phyloP scores from a whole-genome alignment of 179 eudicot species.

The Nepenthes alata region DNA sequence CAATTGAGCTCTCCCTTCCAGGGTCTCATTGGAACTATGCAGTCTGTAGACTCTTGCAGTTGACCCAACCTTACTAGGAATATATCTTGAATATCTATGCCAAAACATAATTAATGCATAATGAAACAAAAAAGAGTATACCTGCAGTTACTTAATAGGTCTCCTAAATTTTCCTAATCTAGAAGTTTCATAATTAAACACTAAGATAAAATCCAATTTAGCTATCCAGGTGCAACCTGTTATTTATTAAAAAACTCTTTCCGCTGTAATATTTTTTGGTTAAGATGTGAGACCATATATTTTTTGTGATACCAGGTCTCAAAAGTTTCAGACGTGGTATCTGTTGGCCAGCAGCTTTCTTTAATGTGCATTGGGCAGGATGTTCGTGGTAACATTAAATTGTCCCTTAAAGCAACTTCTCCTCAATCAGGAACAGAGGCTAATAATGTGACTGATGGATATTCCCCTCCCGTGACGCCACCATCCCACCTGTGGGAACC shows the following conservation, averaged over 20 bases:
- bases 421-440: slow-evolving; percentile 23
- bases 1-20: no score
- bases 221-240: no score
- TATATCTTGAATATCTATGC: no score
- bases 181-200: no score
- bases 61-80: no score
- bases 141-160: no score
- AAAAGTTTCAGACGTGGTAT: slow-evolving; percentile 68
- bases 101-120: background rate
- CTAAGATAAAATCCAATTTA: no score
- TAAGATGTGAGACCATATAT: background rate
- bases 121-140: background rate
- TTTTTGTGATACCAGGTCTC: slow-evolving; percentile 35
- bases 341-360: slow-evolving; percentile 63
- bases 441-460: slow-evolving; percentile 13
- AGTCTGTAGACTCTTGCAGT: no score
- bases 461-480: slow-evolving; percentile 15
- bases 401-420: slow-evolving; percentile 67
- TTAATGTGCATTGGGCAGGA: slow-evolving; percentile 82
- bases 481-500: slow-evolving; percentile 20
- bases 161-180: no score
- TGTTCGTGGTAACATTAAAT: slow-evolving; percentile 78
- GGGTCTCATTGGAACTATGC: no score
- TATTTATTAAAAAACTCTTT: no score
- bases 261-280: no score